These are phyloP conservation scores for Manihot esculenta DNA, from an alignment of 441 rosid genomes.

Conservation along the genomic window DNA sequence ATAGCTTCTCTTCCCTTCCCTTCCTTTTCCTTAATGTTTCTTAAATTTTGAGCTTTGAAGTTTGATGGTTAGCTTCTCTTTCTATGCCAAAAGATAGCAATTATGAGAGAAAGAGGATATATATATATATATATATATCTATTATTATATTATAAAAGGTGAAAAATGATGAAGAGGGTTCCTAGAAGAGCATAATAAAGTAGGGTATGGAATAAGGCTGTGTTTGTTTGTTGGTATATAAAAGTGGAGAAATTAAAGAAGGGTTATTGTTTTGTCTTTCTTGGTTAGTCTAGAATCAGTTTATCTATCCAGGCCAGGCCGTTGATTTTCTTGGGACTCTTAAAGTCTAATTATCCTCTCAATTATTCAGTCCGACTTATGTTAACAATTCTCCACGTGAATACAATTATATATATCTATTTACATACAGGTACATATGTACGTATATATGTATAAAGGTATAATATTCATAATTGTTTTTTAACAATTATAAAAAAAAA, in stretches of 20 bases:
- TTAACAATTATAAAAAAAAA: too few species aligned
- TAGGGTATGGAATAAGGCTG: constrained; percentile 24
- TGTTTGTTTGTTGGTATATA: constrained; percentile 21
- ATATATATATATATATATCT: too few species aligned
- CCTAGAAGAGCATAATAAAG: constrained; percentile 26
- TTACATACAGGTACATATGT: too few species aligned
- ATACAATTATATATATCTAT: background rate
- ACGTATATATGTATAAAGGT: too few species aligned
- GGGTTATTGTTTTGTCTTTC: constrained; percentile 51
- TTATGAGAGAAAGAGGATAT: constrained; percentile 15
- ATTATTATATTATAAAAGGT: constrained; percentile 14
- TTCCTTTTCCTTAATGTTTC: background rate
- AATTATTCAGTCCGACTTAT: background rate
- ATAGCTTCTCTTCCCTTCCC: constrained; percentile 26
- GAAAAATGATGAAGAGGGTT: constrained; percentile 31
- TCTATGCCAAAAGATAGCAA: constrained; percentile 19
- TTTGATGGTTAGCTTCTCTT: background rate
- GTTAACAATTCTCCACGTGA: background rate
- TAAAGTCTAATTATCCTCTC: constrained; percentile 11
- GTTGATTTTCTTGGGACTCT: constrained; percentile 18
- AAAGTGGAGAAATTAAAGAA: constrained; percentile 31
- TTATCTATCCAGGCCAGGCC: background rate
- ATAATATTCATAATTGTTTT: too few species aligned
- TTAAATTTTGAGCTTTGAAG: constrained; percentile 1
- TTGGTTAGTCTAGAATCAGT: constrained; percentile 40